Evolutionary conservation across 192 early-diverging fungal species (phyloP), one percentile per base, ranked within the genome.

Genomic region (Gigaspora rosea): DNA sequence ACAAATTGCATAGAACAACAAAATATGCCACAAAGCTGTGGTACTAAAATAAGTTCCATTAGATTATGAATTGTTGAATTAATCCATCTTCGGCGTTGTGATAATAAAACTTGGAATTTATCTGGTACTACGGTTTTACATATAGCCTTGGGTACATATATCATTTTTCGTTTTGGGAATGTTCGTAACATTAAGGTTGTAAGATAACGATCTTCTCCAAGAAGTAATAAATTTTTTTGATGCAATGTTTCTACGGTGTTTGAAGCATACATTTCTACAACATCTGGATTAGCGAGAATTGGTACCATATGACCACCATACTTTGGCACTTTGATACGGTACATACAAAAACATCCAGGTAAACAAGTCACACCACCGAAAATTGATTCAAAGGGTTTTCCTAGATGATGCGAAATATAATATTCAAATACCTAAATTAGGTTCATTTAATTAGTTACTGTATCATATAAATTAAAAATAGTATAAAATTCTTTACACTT

Each of bases 311-410:
- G 85, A 18, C 88, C 81, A 50, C 90, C 88, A 59, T 81, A 80
- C 83, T 92, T 93, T 73, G 88, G 91, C 35, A 87, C 90, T 81
- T 98, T 98, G 85, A 98, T 94, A 48, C 97, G 92, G 83, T 97
- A 98, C 94, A 96, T 95, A 83, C 94, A 96, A 87, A 98, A 98
- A 83, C 97, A 97, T 73, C 96, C 94, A 3, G 97, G 97, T 18
- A 98, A 83, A 85, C 97, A 98, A 0, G 97, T 98, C 16, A 98
- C 97, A 85, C 95, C 95, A 82, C 97, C 97, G 88, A 97, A 98
- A 16, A 96, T 85, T 41, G 92, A 93, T 85, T 98, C 97, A 75
- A 98, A 98, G 0, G 95, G 91, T 82, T 96, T 95, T 78, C 91
- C 91, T 72, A 96, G 90, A 80, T 99, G 95, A 82, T 99, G 97